Percentiles rank a stretch among this genome's conserved stretches.
These are phyloP conservation scores for Cordyceps fumosorosea DNA, from an alignment of 2,329 filamentous ascomycete species.

Conservation along the genomic window DNA sequence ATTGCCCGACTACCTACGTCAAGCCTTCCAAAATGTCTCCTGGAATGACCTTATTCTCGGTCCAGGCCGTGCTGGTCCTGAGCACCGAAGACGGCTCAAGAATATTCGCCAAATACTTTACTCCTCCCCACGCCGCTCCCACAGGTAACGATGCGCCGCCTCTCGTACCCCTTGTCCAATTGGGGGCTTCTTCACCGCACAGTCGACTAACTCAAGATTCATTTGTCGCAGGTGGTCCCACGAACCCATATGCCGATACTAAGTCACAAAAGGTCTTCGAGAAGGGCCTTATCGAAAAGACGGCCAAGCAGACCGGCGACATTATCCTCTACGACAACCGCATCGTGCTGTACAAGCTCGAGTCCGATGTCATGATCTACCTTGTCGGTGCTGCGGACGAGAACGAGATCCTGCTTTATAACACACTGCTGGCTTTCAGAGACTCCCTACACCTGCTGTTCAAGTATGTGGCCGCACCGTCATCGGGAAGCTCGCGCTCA, in stretches of 20 bases:
- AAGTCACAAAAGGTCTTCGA: constrained; percentile 97
- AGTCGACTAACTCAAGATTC: constrained; percentile 5
- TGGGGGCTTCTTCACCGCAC: constrained; percentile 17
- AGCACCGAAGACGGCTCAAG: constrained; percentile 82
- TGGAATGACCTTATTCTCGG: constrained; percentile 67
- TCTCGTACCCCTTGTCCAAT: constrained; percentile 14
- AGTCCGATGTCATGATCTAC: constrained; percentile 94
- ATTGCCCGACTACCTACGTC: background rate
- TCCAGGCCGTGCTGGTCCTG: constrained; percentile 73
- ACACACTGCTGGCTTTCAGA: constrained; percentile 82
- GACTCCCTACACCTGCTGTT: constrained; percentile 87
- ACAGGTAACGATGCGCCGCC: constrained; percentile 24
- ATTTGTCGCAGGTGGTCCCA: constrained; percentile 35
- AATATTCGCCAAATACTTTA: constrained; percentile 93
- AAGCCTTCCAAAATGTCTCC: constrained; percentile 53
- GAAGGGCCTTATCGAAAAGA: constrained; percentile 92
- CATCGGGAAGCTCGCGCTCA: background rate
- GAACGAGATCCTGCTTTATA: constrained; percentile 96
- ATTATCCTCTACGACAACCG: constrained; percentile 97
- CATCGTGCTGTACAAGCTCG: constrained; percentile 95
- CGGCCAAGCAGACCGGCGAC: constrained; percentile 88
- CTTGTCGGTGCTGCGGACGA: constrained; percentile 87
- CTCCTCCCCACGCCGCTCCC: constrained; percentile 47
- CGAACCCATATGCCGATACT: constrained; percentile 75
- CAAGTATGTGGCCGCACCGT: constrained; percentile 54